phyloP scores from a whole-genome alignment of 331 rosid species.

The Prunus yedoensis region DNA sequence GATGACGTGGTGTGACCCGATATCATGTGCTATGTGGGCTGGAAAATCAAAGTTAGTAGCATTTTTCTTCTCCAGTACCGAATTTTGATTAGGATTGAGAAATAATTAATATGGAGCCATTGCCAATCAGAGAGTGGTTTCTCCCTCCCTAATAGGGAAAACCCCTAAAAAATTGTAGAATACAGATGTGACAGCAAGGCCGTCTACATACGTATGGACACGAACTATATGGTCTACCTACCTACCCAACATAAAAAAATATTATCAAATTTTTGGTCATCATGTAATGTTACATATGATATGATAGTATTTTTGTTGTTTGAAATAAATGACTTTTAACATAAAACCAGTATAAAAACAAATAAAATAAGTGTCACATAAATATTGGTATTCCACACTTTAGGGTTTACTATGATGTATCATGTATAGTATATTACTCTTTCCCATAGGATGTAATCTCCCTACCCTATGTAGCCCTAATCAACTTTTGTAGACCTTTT shows the following conservation, averaged over 20 bases:
- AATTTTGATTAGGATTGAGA: not conserved
- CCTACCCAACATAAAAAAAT: not conserved
- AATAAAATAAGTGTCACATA: too few species aligned
- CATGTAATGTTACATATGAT: too few species aligned
- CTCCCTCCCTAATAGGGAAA: not conserved
- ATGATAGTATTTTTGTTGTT: too few species aligned
- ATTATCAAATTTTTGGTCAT: too few species aligned
- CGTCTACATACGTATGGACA: not conserved
- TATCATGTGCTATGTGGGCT: not conserved
- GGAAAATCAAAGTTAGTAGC: not conserved
- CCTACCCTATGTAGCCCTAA: too few species aligned
- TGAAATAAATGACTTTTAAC: too few species aligned
- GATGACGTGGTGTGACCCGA: not conserved
- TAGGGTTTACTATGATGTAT: too few species aligned
- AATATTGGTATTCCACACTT: too few species aligned
- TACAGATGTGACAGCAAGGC: not conserved
- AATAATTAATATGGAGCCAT: not conserved
- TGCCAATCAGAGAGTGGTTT: not conserved
- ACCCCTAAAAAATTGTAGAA: not conserved
- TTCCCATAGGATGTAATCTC: too few species aligned
- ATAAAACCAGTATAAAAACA: too few species aligned
- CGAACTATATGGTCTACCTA: not conserved
- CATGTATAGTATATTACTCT: too few species aligned
- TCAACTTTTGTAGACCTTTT: too few species aligned
- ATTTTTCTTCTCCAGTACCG: not conserved